phyloP scores from a whole-genome alignment of 371 early-diverging fungal genomes.

The Mycotypha africana region DNA sequence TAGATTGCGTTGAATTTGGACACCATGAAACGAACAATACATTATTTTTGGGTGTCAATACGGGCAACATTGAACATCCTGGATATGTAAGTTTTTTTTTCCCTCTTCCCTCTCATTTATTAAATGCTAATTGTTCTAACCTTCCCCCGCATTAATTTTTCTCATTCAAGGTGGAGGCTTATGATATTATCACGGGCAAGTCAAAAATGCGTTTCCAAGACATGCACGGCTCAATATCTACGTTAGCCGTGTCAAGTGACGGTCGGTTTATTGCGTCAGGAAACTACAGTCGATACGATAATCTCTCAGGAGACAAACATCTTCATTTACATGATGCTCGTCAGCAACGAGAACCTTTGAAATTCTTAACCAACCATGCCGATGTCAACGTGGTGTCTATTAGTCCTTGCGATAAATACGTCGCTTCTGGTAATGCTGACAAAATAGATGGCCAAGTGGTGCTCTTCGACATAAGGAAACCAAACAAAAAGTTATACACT shows the following conservation, averaged over 20 bases:
- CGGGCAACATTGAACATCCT: slow-evolving; percentile 9
- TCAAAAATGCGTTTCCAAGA: slow-evolving; percentile 6
- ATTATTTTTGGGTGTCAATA: slow-evolving; percentile 26
- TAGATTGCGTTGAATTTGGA: slow-evolving; percentile 38
- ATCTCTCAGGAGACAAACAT: slow-evolving; percentile 23
- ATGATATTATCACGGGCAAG: slow-evolving; percentile 13
- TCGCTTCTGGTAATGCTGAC: slow-evolving; percentile 31
- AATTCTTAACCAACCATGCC: slow-evolving; percentile 22
- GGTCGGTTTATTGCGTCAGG: slow-evolving; percentile 26
- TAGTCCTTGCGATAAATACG: slow-evolving; percentile 34
- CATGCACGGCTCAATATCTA: slow-evolving; percentile 26
- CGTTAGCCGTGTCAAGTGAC: slow-evolving; percentile 18
- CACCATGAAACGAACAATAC: slow-evolving; percentile 12
- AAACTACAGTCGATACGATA: slow-evolving; percentile 24
- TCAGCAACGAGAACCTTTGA: slow-evolving; percentile 2
- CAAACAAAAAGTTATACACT: slow-evolving; percentile 11
- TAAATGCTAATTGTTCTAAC: background rate
- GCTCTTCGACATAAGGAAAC: slow-evolving; percentile 28
- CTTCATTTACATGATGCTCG: slow-evolving; percentile 30
- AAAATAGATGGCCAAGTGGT: slow-evolving; percentile 28
- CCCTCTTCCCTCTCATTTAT: background rate
- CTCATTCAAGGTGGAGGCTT: slow-evolving; percentile 23
- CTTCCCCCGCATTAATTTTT: no score
- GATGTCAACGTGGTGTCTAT: slow-evolving; percentile 38
- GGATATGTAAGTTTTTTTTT: slow-evolving; percentile 21